A percentile compares a stretch with the other conserved stretches of the same genome.
These are phyloP conservation scores for Penicillium sp. DNA, from an alignment of 2,329 filamentous ascomycete genomes.

Conservation along the genomic window DNA sequence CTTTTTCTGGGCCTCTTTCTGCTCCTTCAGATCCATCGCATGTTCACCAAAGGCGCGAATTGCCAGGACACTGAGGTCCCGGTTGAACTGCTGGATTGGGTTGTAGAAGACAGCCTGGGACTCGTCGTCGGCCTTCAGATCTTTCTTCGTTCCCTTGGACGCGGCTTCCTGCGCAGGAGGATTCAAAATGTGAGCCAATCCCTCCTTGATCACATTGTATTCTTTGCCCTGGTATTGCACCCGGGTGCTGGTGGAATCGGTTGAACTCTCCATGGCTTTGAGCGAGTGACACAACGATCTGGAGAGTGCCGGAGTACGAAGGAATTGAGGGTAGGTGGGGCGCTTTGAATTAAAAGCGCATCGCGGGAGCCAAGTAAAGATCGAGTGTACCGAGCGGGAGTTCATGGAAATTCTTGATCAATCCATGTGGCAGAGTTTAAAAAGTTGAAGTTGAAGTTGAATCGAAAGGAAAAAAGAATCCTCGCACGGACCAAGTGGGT, in stretches of 20 bases:
- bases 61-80: conserved; percentile 87
- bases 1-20: conserved; percentile 46
- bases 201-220: conserved; percentile 66
- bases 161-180: conserved; percentile 51
- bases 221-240: conserved; percentile 51
- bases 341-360: conserved; percentile 10
- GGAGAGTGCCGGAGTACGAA: background rate
- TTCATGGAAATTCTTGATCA: conserved; percentile 12
- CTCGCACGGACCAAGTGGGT: conserved; percentile 21
- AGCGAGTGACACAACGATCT: conserved; percentile 10
- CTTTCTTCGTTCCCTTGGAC: conserved; percentile 44
- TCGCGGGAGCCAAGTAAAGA: conserved; percentile 5
- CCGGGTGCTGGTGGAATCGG: conserved; percentile 20
- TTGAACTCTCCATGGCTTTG: conserved; percentile 22
- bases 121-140: conserved; percentile 55
- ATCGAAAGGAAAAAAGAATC: conserved; percentile 18
- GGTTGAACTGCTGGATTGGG: conserved; percentile 97
- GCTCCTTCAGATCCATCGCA: conserved; percentile 53
- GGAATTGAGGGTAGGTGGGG: background rate
- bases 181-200: conserved; percentile 66
- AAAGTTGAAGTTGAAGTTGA: conserved; percentile 6
- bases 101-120: conserved; percentile 93
- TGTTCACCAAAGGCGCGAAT: conserved; percentile 87
- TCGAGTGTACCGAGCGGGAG: conserved; percentile 3
- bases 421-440: background rate